A percentile compares a stretch with the other conserved stretches of the same genome.
Conservation (phyloP, 768 basidiomycete species). For the Clathrus columnatus region DNA sequence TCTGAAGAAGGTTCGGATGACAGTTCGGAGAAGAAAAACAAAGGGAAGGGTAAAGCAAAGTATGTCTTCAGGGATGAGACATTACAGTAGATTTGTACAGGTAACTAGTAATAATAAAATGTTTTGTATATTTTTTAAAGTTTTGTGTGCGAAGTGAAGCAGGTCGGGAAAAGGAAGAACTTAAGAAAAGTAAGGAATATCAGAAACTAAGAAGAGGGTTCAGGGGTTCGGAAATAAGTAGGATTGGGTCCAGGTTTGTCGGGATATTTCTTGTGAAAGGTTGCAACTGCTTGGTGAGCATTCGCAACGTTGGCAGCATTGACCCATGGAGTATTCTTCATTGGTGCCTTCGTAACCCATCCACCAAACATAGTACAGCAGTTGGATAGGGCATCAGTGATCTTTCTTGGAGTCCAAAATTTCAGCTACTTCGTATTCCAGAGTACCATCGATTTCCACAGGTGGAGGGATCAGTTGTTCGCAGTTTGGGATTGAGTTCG, state of each 20-base stretch:
- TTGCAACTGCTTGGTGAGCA: background rate
- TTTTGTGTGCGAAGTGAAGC: too few relatives aligned
- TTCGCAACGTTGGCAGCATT: background rate
- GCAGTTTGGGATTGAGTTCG: conserved; percentile 12
- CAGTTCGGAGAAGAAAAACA: too few relatives aligned
- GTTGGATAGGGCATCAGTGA: background rate
- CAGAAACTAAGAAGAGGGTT: too few relatives aligned
- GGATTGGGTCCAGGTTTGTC: background rate
- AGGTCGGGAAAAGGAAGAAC: too few relatives aligned
- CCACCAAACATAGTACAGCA: background rate
- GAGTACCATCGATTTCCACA: conserved; percentile 11
- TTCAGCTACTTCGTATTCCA: conserved; percentile 12
- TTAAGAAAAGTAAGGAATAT: too few relatives aligned
- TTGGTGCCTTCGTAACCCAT: background rate
- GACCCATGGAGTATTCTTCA: background rate
- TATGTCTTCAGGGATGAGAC: too few relatives aligned
- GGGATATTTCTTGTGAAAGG: background rate
- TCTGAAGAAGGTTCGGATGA: too few relatives aligned
- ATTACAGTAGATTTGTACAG: too few relatives aligned
- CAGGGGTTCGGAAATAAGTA: background rate
- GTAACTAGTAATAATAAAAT: too few relatives aligned
- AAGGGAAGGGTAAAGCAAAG: too few relatives aligned
- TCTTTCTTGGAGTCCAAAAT: conserved; percentile 14
- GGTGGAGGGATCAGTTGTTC: conserved; percentile 12
- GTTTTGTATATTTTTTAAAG: too few relatives aligned